phyloP scores from a whole-genome alignment of 139 green algal species.

The Medakamo hakoo region DNA sequence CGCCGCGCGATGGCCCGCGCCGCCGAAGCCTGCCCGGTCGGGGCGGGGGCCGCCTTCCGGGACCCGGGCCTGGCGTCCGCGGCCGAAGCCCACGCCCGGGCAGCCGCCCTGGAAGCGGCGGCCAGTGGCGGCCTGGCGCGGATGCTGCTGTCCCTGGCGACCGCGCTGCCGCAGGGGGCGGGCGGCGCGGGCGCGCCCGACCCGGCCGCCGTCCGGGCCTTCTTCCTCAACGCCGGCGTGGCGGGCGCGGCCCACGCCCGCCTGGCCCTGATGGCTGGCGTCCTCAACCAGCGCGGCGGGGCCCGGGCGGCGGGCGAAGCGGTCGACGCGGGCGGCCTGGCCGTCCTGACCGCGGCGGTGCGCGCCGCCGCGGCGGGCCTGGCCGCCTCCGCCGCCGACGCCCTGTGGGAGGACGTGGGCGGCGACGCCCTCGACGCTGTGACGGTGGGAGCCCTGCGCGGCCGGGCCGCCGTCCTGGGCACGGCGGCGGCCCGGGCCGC shows the following conservation, averaged over 20 bases:
- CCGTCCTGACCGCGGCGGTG: neutral
- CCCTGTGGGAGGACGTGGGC: neutral
- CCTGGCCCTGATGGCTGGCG: neutral
- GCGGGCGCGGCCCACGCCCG: too few species aligned
- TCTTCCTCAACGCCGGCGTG: neutral
- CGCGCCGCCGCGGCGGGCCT: neutral
- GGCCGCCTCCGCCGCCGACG: neutral
- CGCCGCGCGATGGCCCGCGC: neutral
- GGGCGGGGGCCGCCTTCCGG: too few species aligned
- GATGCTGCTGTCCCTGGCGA: neutral
- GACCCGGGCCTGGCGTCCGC: too few species aligned
- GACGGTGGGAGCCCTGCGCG: too few species aligned
- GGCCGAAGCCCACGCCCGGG: neutral
- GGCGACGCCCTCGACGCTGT: neutral
- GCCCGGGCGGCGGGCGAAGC: too few species aligned
- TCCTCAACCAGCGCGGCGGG: neutral
- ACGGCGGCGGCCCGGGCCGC: too few species aligned
- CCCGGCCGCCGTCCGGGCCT: neutral
- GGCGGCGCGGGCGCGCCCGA: neutral
- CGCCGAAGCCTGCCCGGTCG: neutral
- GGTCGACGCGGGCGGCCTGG: neutral
- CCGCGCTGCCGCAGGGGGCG: too few species aligned
- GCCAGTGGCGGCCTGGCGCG: neutral
- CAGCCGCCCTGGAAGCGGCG: neutral
- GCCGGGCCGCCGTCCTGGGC: neutral